Percentiles rank a stretch among this genome's conserved stretches.
Evolutionary conservation across 2,329 filamentous ascomycete species (phyloP).

Genomic region (Hysterium pulicare): DNA sequence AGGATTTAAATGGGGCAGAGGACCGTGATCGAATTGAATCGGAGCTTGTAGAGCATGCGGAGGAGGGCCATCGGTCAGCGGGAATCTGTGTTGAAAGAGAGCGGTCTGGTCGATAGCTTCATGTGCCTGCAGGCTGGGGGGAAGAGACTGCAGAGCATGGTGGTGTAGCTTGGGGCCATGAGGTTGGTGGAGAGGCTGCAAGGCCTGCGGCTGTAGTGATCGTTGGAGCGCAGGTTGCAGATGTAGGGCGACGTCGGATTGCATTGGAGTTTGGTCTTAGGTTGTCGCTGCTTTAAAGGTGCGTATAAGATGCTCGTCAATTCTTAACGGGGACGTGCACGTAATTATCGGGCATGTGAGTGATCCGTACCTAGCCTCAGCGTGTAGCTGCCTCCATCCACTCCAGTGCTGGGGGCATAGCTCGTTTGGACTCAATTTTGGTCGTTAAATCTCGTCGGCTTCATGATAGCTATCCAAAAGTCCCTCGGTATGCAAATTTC

Average conservation of each 20-base stretch:
- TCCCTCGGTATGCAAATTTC: no score
- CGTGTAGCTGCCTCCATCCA: no score
- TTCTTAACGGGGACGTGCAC: no score
- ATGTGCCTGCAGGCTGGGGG: conserved; percentile 38
- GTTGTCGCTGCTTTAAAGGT: conserved; percentile 27
- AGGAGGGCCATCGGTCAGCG: conserved; percentile 17
- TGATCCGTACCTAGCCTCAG: no score
- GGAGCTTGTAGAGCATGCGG: conserved; percentile 21
- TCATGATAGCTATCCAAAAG: no score
- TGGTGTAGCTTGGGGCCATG: conserved; percentile 22
- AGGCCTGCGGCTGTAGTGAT: conserved; percentile 23
- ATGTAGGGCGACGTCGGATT: not conserved
- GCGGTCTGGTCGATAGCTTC: conserved; percentile 33
- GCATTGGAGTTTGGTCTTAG: conserved; percentile 7
- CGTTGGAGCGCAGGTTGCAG: conserved; percentile 15
- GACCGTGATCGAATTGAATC: conserved; percentile 36
- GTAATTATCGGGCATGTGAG: no score
- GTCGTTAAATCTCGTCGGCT: no score
- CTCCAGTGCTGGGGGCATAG: no score
- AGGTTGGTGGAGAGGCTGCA: conserved; percentile 29
- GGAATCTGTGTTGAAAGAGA: conserved; percentile 22
- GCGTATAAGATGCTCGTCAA: not conserved
- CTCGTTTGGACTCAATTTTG: no score
- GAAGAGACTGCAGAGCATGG: conserved; percentile 25
- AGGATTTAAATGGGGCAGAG: conserved; percentile 16